Percentiles rank a stretch among this genome's conserved stretches.
phyloP scores from a whole-genome alignment of 2,329 filamentous ascomycete genomes.

The Ophiostoma sp. region DNA sequence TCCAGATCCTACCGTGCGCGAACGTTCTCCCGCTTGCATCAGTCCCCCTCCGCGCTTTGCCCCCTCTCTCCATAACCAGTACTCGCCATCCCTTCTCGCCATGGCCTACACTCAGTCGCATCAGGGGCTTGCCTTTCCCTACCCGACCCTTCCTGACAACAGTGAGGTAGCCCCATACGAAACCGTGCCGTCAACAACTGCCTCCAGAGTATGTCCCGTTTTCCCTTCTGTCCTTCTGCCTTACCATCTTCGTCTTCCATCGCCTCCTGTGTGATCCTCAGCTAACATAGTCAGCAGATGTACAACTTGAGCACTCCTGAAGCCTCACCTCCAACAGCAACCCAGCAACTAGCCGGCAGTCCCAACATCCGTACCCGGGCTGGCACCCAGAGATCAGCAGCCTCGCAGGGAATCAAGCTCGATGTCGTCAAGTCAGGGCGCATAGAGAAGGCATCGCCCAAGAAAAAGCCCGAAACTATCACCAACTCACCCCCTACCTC shows the following conservation, averaged over 20 bases:
- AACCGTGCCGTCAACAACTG: not conserved
- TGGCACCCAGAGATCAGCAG: slow-evolving; percentile 22
- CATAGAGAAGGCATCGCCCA: slow-evolving; percentile 39
- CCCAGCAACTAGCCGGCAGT: slow-evolving; percentile 31
- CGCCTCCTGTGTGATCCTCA: not conserved
- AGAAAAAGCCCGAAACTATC: slow-evolving; percentile 33
- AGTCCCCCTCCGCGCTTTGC: slow-evolving; percentile 38
- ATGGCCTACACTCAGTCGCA: slow-evolving; percentile 32
- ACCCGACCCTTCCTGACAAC: slow-evolving; percentile 18
- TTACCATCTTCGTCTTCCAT: not conserved
- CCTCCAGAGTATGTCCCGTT: not conserved
- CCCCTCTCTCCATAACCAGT: slow-evolving; percentile 25
- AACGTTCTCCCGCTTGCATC: slow-evolving; percentile 39
- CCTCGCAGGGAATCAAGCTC: slow-evolving; percentile 33
- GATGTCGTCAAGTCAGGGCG: slow-evolving; percentile 32
- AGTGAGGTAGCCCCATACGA: slow-evolving; percentile 20
- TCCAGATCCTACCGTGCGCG: slow-evolving; percentile 37
- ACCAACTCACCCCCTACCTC: slow-evolving; percentile 18
- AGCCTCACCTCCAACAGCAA: slow-evolving; percentile 40
- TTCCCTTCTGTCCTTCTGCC: not conserved
- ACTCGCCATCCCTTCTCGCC: slow-evolving; percentile 31
- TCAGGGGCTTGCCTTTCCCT: slow-evolving; percentile 24
- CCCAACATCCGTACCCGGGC: slow-evolving; percentile 29
- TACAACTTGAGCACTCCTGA: slow-evolving; percentile 26
- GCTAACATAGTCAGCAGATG: not conserved